Percentiles rank a stretch among this genome's conserved stretches.
Conservation (phyloP, 2,329 filamentous ascomycete species). For the Hymenotorrendiella dingleyae region DNA sequence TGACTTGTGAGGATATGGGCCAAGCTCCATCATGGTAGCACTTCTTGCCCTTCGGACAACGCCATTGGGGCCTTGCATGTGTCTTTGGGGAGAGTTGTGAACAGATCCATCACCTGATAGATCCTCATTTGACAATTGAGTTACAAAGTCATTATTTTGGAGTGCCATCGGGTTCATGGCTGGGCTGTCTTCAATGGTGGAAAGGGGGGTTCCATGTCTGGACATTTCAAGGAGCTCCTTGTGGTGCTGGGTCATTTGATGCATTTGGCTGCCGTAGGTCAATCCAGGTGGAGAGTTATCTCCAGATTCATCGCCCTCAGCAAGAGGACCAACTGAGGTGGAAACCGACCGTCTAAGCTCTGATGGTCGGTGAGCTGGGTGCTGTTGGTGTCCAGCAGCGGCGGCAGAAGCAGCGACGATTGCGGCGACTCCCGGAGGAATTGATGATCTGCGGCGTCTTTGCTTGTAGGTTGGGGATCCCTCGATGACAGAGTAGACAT, state of each 20-base stretch:
- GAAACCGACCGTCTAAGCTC: constrained; percentile 90
- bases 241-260: constrained; percentile 63
- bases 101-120: constrained; percentile 51
- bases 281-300: constrained; percentile 75
- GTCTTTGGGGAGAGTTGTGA: constrained; percentile 54
- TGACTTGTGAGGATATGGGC: constrained; percentile 94
- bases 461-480: constrained; percentile 99
- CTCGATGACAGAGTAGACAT: constrained; percentile 93
- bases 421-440: constrained; percentile 69
- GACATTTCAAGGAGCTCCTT: constrained; percentile 79
- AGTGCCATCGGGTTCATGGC: constrained; percentile 64
- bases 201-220: constrained; percentile 83
- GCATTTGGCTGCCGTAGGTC: constrained; percentile 63
- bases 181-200: constrained; percentile 76
- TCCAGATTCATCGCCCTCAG: constrained; percentile 71
- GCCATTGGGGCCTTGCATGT: constrained; percentile 65
- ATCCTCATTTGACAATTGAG: constrained; percentile 57
- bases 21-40: constrained; percentile 93
- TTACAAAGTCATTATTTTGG: constrained; percentile 66
- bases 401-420: constrained; percentile 58
- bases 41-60: constrained; percentile 86
- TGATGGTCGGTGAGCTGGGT: constrained; percentile 70
- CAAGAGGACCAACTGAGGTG: constrained; percentile 73
- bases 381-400: constrained; percentile 45
- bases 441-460: constrained; percentile 84